Evolutionary conservation across 129 eudicot species (phyloP).

Genomic region (Flaveria bidentis): DNA sequence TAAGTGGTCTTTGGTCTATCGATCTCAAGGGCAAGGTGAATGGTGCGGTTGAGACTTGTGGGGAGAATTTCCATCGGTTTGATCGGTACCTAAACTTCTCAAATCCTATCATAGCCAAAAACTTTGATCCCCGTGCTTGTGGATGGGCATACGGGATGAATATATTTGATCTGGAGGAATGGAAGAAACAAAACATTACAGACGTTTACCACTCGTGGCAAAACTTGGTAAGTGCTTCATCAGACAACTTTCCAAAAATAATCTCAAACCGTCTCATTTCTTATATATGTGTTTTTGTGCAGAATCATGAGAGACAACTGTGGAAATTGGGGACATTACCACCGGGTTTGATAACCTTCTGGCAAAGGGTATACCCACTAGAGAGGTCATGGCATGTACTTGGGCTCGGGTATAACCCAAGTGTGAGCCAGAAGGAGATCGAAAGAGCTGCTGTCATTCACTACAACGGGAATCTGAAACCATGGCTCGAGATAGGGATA

Average conservation of each 20-base stretch:
- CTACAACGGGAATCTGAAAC: constrained; percentile 91
- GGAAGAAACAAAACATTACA: constrained; percentile 92
- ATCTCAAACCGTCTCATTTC: background rate
- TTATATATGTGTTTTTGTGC: constrained; percentile 18
- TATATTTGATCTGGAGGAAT: constrained; percentile 74
- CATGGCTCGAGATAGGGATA: constrained; percentile 94
- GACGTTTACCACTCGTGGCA: constrained; percentile 94
- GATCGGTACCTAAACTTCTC: constrained; percentile 92
- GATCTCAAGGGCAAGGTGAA: constrained; percentile 89
- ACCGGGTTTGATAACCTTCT: constrained; percentile 90
- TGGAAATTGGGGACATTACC: constrained; percentile 98
- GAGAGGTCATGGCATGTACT: constrained; percentile 88
- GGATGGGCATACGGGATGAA: constrained; percentile 99
- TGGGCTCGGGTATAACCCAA: constrained; percentile 95
- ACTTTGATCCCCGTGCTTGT: constrained; percentile 90
- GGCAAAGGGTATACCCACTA: constrained; percentile 71
- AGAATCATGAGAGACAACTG: constrained; percentile 83
- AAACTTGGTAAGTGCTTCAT: constrained; percentile 58
- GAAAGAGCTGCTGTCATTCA: constrained; percentile 86
- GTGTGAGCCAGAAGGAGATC: constrained; percentile 71
- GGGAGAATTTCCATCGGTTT: constrained; percentile 89
- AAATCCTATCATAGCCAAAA: constrained; percentile 77
- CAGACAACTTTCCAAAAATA: background rate
- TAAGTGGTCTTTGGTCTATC: constrained; percentile 71
- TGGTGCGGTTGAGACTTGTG: constrained; percentile 97